phyloP scores from a whole-genome alignment of 2,329 filamentous ascomycete species.

The Ramularia collo-cygni region DNA sequence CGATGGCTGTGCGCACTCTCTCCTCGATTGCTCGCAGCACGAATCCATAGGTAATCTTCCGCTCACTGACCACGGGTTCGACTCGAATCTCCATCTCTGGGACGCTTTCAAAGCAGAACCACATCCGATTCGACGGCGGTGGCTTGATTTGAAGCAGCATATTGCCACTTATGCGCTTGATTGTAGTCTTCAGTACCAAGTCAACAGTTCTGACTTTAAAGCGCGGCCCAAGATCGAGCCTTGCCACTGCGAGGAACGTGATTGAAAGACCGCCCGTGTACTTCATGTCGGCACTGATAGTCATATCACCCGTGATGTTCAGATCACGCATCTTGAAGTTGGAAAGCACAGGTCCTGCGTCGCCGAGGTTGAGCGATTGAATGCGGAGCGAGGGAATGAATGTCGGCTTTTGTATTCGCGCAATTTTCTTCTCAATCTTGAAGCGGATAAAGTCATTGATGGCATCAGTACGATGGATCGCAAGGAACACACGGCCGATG shows the following conservation, averaged over 20 bases:
- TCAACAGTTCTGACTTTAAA: conserved; percentile 91
- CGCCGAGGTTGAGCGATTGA: conserved; percentile 75
- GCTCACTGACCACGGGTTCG: conserved; percentile 88
- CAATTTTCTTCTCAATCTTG: conserved; percentile 94
- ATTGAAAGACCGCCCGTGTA: conserved; percentile 86
- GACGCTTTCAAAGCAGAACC: conserved; percentile 90
- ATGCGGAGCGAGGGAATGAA: conserved; percentile 84
- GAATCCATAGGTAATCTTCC: conserved; percentile 90
- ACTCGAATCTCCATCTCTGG: conserved; percentile 92
- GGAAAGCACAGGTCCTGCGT: conserved; percentile 79
- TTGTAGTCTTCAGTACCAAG: conserved; percentile 74
- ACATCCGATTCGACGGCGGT: conserved; percentile 90
- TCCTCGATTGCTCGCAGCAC: conserved; percentile 92
- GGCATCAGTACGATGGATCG: conserved; percentile 75
- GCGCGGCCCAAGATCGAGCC: conserved; percentile 78
- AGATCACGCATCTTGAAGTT: conserved; percentile 84
- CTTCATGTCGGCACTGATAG: conserved; percentile 76
- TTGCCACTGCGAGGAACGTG: conserved; percentile 85
- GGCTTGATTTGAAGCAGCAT: conserved; percentile 82
- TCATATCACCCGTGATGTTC: conserved; percentile 83
- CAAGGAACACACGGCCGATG: conserved; percentile 80
- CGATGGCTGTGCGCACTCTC: conserved; percentile 86
- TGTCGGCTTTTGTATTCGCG: conserved; percentile 81
- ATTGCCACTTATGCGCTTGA: conserved; percentile 82
- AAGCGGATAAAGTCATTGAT: conserved; percentile 70